Percentiles rank a stretch among this genome's conserved stretches.
These are phyloP conservation scores for Jackrogersella multiformis DNA, from an alignment of 495 filamentous ascomycete species.

Conservation along the genomic window DNA sequence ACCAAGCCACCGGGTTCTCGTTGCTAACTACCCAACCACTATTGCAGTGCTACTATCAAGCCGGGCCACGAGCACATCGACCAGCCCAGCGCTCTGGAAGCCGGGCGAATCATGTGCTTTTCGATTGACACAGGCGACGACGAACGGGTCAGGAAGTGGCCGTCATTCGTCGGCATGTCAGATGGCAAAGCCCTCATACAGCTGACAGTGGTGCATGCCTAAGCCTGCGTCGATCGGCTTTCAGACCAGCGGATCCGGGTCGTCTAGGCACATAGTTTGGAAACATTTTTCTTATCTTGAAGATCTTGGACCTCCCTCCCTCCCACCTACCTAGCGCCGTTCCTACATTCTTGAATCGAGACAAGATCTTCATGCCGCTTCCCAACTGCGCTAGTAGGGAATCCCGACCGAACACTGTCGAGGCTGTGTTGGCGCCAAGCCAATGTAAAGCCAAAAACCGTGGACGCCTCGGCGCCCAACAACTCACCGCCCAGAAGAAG, in stretches of 20 bases:
- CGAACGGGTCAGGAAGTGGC: conserved; percentile 34
- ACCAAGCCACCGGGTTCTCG: too few species aligned
- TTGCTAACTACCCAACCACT: not conserved
- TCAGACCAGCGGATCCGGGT: too few species aligned
- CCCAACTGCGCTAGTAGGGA: not conserved
- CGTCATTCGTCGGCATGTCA: conserved; percentile 18
- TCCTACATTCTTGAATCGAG: not conserved
- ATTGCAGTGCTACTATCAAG: conserved; percentile 14
- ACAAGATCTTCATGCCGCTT: not conserved
- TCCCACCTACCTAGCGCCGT: too few species aligned
- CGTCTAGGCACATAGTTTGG: too few species aligned
- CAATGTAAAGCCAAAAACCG: too few species aligned
- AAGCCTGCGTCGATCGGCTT: too few species aligned
- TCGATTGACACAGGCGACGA: conserved; percentile 33
- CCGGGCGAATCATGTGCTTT: conserved; percentile 17
- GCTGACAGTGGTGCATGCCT: conserved; percentile 4
- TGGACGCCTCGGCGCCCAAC: too few species aligned
- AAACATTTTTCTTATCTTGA: too few species aligned
- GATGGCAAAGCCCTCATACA: conserved; percentile 28
- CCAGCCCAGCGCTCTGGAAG: not conserved
- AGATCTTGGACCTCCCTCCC: not conserved
- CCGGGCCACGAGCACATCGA: conserved; percentile 15
- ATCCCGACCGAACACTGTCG: not conserved
- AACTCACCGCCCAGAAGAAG: too few species aligned
- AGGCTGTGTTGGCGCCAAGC: not conserved